Conservation (phyloP, 1,139 yeast species). For the Pichia sorboxylosa region DNA sequence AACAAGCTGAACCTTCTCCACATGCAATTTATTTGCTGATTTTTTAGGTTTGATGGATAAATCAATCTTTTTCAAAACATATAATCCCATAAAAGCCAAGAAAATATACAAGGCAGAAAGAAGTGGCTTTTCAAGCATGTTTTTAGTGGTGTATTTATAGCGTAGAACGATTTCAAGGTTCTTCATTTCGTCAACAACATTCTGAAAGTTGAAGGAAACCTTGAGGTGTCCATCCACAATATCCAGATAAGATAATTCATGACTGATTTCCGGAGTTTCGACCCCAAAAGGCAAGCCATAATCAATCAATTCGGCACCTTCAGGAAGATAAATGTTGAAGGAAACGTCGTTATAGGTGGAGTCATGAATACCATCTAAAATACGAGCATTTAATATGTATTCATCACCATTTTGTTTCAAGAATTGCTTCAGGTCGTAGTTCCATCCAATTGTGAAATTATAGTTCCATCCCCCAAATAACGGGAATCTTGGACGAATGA, state of each 20-base stretch:
- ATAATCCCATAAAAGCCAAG: slow-evolving; percentile 48
- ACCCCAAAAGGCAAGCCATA: slow-evolving; percentile 47
- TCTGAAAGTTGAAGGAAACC: slow-evolving; percentile 48
- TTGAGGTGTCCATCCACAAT: slow-evolving; percentile 69
- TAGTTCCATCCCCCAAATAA: slow-evolving; percentile 93
- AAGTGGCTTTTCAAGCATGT: slow-evolving; percentile 53
- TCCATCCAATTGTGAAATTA: slow-evolving; percentile 93
- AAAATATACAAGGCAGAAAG: slow-evolving; percentile 56
- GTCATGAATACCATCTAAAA: slow-evolving; percentile 63
- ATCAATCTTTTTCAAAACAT: slow-evolving; percentile 35
- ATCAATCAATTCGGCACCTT: slow-evolving; percentile 60
- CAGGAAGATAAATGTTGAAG: slow-evolving; percentile 69
- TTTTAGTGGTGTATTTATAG: slow-evolving; percentile 47
- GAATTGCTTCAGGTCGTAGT: slow-evolving; percentile 42
- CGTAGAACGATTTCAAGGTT: slow-evolving; percentile 45
- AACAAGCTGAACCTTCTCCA: too few relatives aligned
- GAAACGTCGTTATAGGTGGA: slow-evolving; percentile 53
- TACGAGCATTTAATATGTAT: slow-evolving; percentile 56
- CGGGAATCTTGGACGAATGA: slow-evolving; percentile 81
- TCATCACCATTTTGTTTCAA: slow-evolving; percentile 28
- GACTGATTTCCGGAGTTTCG: slow-evolving; percentile 26
- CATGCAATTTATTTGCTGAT: not conserved
- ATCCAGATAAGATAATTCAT: slow-evolving; percentile 64
- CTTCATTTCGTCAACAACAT: slow-evolving; percentile 62
- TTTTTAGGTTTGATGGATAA: slow-evolving; percentile 17